Evolutionary conservation across 768 basidiomycete genomes (phyloP), one percentile per base, ranked within the genome.

Genomic region (Imleria badia): DNA sequence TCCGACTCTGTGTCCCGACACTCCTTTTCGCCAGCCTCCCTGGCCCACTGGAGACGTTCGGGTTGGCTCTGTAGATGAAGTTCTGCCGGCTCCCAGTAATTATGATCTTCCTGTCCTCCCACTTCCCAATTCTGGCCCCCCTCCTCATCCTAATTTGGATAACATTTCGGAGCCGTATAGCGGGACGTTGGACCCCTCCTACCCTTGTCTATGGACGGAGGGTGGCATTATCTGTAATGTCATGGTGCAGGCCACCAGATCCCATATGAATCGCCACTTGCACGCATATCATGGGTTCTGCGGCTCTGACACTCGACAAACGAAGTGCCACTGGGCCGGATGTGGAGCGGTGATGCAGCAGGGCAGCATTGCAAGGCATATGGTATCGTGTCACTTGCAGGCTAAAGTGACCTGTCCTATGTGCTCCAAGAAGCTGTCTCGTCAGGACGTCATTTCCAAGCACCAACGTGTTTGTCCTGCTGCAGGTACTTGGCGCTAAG

Each of bases 351-450:
- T 22, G 29, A 67, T 67, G 66, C 66, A 67, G 14, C 66, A 66
- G 38, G 66, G 66, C 26, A 68, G 64, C 53, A 61, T 67, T 20
- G 66, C 64, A 11, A 66, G 66, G 34, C 66, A 67, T 26, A 44
- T 61, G 56, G 66, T 67, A 19, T 63, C 66, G 5, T 63, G 66
- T 41, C 66, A 67, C 45, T 50, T 67, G 3, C 66, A 64, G 39
- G 64, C 61, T 2, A 67, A 68, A 34, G 66, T 68, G 34, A 61
- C 64, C 6, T 67, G 66, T 42, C 64, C 66, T 3, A 55, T 58
- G 59, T 67, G 66, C 54, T 68, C 43, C 48, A 67, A 67, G 50
- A 63, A 68, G 39, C 23, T 67, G 38, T 67, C 66, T 20, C 66
- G 66, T 23, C 59, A 58, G 29, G 66, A 67, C 35, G 66, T 67